Base-by-base conservation (phyloP, 805 yeast genomes). In the Yueomyces sinensis region DNA sequence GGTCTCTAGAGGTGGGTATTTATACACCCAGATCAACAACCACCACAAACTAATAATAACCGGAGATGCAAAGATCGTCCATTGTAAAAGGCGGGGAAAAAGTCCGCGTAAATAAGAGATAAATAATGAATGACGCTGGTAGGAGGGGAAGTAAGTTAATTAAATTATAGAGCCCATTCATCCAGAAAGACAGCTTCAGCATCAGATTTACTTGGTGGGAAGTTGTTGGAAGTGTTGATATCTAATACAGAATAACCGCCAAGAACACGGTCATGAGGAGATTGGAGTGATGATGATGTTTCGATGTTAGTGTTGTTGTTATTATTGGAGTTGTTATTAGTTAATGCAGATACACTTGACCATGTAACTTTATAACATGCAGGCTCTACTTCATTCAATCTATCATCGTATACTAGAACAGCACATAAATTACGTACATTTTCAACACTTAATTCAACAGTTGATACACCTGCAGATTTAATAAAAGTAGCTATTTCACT, bases 391-490 rank as follows among this genome's bases (percentile, higher is more conserved):
- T 67, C 62, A 50, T 86, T 96, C 33, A 91, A 53, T 54, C 77
- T 81, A 47, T 86, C 95, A 49, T 91, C 98, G 55, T 68, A 83
- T 1, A 80, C 74, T 31, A 91, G 61, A 13, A 91, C 96, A 42
- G 86, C 93, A 54, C 96, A 84, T 17, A 91, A 62, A 0, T 93
- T 65, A 37, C 86, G 65, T 32, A 91, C 76, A 52, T 91, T 94
- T 27, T 70, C 64, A 16, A 72, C 62, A 3, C 74, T 73, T 39
- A 91, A 66, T 34, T 87, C 95, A 16, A 84, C 87, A 27, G 79
- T 73, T 9, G 95, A 79, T 38, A 91, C 78, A 34, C 80, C 79
- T 27, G 81, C 72, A 14, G 68, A 60, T 11, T 68, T 61, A 27
- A 91, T 83, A 50, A 86, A 89, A 17, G 74, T 75, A 53, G 75